Conservation (phyloP, 495 filamentous ascomycete species). For the Aspergillus hancockii region DNA sequence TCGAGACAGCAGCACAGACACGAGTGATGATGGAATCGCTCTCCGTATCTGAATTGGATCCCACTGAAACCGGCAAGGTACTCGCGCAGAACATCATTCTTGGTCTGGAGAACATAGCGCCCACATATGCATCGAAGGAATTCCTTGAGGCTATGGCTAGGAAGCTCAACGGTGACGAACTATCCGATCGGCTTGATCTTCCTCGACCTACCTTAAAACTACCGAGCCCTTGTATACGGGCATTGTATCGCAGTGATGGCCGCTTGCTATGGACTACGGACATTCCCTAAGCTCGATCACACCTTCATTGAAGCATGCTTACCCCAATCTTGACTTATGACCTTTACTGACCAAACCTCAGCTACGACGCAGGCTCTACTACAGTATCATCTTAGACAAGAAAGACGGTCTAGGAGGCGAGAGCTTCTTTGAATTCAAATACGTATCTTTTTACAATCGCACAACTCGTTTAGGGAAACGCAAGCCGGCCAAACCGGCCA, state of each 20-base stretch:
- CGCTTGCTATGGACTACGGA: conserved; percentile 54
- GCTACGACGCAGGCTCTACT: conserved; percentile 54
- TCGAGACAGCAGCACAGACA: conserved; percentile 55
- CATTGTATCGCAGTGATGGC: conserved; percentile 67
- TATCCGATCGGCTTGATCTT: conserved; percentile 61
- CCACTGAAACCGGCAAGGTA: conserved; percentile 57
- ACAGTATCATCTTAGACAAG: conserved; percentile 53
- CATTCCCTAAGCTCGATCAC: conserved; percentile 58
- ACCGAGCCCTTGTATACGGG: conserved; percentile 61
- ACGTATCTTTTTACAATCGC: conserved; percentile 53
- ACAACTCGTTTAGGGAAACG: conserved; percentile 36
- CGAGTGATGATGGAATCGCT: conserved; percentile 66
- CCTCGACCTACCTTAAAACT: conserved; percentile 55
- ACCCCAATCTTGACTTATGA: background rate
- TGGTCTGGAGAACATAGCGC: conserved; percentile 61
- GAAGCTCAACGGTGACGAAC: conserved; percentile 67
- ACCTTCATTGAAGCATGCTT: conserved; percentile 51
- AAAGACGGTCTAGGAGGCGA: conserved; percentile 58
- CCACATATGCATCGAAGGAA: conserved; percentile 58
- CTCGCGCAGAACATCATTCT: conserved; percentile 76
- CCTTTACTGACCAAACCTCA: conserved; percentile 12
- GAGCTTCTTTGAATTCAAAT: conserved; percentile 64
- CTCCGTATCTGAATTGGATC: conserved; percentile 61
- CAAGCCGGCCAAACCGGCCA: conserved; percentile 23
- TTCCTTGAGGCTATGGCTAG: conserved; percentile 67